Evolutionary conservation across 148 eudicot genomes (phyloP).

Genomic region (Drosera capensis): DNA sequence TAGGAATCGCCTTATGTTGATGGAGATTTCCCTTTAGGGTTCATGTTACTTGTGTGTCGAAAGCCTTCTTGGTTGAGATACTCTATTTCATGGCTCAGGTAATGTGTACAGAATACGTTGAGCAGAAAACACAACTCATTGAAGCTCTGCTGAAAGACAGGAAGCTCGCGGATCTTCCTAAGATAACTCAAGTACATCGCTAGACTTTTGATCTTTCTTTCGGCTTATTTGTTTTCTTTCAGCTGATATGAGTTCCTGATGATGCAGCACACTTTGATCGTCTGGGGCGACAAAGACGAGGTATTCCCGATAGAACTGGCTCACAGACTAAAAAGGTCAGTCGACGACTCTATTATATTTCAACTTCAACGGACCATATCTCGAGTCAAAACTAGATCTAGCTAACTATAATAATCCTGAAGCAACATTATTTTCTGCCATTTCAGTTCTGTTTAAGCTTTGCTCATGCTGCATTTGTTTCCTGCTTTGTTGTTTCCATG

Average conservation of each 20-base stretch:
- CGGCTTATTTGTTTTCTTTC: not conserved
- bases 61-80: too few relatives aligned
- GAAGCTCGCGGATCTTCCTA: constrained; percentile 67
- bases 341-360: not conserved
- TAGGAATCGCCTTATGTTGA: not conserved
- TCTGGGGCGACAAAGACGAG: constrained; percentile 86
- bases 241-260: constrained; percentile 2
- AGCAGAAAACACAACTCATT: constrained; percentile 53
- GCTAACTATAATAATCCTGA: not conserved
- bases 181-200: constrained; percentile 46
- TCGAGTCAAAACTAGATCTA: not conserved
- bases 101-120: constrained; percentile 46
- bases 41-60: not conserved
- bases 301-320: constrained; percentile 76
- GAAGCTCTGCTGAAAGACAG: constrained; percentile 50
- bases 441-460: not conserved
- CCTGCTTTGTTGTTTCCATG: not conserved
- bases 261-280: constrained; percentile 56
- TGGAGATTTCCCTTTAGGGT: not conserved
- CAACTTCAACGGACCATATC: not conserved
- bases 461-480: not conserved
- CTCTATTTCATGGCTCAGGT: constrained; percentile 24
- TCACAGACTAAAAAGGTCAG: constrained; percentile 65
- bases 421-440: not conserved
- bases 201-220: constrained; percentile 1